phyloP scores from a whole-genome alignment of 1,284 basidiomycete genomes.

The Puccinia triticina region DNA sequence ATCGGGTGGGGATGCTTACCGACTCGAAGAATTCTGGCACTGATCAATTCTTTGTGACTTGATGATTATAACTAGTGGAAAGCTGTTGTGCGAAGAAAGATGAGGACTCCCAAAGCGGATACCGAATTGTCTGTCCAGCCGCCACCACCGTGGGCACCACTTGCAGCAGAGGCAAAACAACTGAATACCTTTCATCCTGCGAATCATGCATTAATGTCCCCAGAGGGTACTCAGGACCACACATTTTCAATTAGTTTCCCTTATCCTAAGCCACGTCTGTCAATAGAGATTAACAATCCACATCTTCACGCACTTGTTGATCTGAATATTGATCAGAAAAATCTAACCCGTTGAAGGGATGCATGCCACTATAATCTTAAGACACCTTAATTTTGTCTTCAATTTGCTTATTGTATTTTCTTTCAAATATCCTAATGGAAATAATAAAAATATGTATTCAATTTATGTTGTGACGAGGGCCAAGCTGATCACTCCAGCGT shows the following conservation, averaged over 20 bases:
- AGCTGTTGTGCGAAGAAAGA: slow-evolving; percentile 9
- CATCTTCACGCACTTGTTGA: not conserved
- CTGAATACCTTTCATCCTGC: not conserved
- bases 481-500: no score
- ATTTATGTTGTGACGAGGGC: no score
- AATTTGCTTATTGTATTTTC: not conserved
- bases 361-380: not conserved
- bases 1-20: not conserved
- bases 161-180: not conserved
- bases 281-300: not conserved
- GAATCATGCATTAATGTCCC: not conserved
- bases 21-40: not conserved
- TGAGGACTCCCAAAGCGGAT: not conserved
- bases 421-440: not conserved
- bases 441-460: no score
- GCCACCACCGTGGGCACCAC: not conserved
- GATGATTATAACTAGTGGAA: not conserved
- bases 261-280: not conserved
- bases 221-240: not conserved
- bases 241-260: not conserved
- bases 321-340: not conserved
- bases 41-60: not conserved
- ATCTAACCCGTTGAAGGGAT: not conserved
- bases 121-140: not conserved
- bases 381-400: not conserved